Evolutionary conservation across 2,329 filamentous ascomycete genomes (phyloP).

Genomic region (Albophoma yamanashiensis): DNA sequence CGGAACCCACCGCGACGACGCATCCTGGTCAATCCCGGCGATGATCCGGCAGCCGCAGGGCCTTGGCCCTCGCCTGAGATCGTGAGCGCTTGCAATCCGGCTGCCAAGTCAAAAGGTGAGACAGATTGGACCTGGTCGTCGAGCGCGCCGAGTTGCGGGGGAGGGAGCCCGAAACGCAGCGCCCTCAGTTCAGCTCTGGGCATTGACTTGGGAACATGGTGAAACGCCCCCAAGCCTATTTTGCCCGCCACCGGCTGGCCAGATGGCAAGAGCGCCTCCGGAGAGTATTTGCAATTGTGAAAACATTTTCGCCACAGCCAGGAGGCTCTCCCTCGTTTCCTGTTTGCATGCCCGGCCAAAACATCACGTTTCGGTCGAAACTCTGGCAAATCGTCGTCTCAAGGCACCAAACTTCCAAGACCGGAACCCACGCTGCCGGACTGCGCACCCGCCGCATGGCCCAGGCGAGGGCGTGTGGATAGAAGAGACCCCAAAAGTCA

Average conservation of each 20-base stretch:
- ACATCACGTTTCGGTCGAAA: not conserved
- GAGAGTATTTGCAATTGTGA: not conserved
- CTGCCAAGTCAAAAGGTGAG: not conserved
- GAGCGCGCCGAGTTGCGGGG: not conserved
- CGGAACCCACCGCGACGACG: not conserved
- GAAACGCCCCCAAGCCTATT: not conserved
- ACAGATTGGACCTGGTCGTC: not conserved
- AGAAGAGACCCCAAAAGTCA: not conserved
- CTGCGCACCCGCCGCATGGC: not conserved
- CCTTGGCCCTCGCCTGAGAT: not conserved
- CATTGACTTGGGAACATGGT: not conserved
- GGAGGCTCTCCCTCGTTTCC: not conserved
- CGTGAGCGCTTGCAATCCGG: not conserved
- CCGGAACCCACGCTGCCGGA: not conserved
- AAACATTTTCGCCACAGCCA: not conserved
- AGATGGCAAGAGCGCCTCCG: not conserved
- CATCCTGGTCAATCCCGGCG: not conserved
- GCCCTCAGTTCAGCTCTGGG: not conserved
- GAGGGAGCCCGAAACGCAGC: not conserved
- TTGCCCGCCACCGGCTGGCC: not conserved
- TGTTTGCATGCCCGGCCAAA: not conserved
- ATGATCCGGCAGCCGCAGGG: not conserved
- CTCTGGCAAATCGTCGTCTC: not conserved
- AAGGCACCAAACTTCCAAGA: not conserved
- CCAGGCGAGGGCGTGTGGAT: not conserved